Evolutionary conservation across 2,329 filamentous ascomycete species (phyloP), one percentile per base, ranked within the genome.

Genomic region (Stagonosporopsis chrysanthemi): DNA sequence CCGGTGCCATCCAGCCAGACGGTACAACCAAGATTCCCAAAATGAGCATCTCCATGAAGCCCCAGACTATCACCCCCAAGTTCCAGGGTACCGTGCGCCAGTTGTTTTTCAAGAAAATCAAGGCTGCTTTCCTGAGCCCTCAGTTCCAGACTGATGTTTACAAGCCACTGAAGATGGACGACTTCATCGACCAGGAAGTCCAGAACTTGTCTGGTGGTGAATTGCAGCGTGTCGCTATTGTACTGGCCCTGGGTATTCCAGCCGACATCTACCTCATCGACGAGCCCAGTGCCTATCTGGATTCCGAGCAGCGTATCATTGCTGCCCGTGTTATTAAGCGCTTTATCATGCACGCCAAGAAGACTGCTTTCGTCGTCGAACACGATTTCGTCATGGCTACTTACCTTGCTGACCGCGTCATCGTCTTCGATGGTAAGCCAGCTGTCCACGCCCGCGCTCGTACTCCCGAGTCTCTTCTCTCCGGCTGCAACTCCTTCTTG

Each of bases 321-420:
- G 94, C 93, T 61, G 90, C 94, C 42, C 90, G 93, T 75, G 96
- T 99, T 76, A 99, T 99, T 83, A 99, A 99, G 85, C 90, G 95
- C 67, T 99, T 96, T 85, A 99, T 99, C 80, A 99, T 99, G 95
- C 94, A 99, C 83, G 89, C 92, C 71, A 98, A 98, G 88, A 98
- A 98, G 87, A 99, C 95, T 0, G 95, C 95, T 47, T 99, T 99
- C 78, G 88, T 99, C 68, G 94, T 99, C 77, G 95, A 99, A 88
- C 95, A 99, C 90, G 95, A 99, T 85, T 98, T 99, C 83, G 97
- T 98, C 82, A 97, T 98, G 93, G 87, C 87, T 38, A 90, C 87
- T 40, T 90, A 90, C 73, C 83, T 90, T 43, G 87, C 95, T 42
- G 96, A 99, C 75, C 91, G 95, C 67, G 95, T 99, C 78, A 99